phyloP scores from a whole-genome alignment of 345 rosid species.

The Gossypium ekmanianum region DNA sequence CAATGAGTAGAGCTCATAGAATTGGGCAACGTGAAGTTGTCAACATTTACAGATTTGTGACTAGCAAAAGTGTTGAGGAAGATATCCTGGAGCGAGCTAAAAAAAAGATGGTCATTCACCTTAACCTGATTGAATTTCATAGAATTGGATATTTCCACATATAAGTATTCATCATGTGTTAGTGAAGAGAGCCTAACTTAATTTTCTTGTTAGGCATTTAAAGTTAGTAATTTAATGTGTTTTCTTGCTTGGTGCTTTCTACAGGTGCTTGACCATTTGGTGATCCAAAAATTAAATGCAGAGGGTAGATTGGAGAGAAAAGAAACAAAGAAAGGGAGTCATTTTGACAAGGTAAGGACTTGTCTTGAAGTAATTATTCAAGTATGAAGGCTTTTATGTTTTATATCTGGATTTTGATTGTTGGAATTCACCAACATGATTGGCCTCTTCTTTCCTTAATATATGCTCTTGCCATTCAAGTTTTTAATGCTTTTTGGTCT shows the following conservation, averaged over 20 bases:
- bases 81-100: conserved; percentile 98
- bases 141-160: not conserved
- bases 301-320: conserved; percentile 99
- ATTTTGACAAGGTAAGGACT: conserved; percentile 82
- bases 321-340: conserved; percentile 86
- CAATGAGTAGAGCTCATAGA: conserved; percentile 99
- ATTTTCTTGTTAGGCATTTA: not conserved
- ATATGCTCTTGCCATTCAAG: not conserved
- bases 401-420: not conserved
- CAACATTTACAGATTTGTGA: conserved; percentile 96
- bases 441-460: not conserved
- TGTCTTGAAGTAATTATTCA: not conserved
- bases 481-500: not conserved
- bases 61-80: conserved; percentile 98
- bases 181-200: not conserved
- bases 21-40: conserved; percentile 99
- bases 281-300: conserved; percentile 96
- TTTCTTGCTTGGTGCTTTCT: conserved; percentile 23
- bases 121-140: not conserved
- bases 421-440: not conserved
- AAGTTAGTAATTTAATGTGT: not conserved
- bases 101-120: conserved; percentile 80
- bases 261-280: conserved; percentile 98
- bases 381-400: not conserved
- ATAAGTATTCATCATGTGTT: not conserved